Base-by-base conservation (phyloP, 2,329 filamentous ascomycete species). In the Arthrobotrys iridis region DNA sequence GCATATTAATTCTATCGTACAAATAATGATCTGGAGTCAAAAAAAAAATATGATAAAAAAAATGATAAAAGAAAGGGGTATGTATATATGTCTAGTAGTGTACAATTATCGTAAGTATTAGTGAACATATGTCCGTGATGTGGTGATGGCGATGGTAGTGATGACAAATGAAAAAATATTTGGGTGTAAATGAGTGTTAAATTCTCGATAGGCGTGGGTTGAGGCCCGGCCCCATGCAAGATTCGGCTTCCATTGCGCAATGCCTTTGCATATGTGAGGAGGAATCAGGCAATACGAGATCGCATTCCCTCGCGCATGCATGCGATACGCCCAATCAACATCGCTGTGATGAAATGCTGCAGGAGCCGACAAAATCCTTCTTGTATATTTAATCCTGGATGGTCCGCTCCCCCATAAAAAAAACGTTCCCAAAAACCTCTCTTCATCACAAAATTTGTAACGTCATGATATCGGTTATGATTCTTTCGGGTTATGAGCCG, bases 111-210 rank as follows among this genome's bases (percentile, higher is more conserved):
- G 26, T 5, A 30, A 26, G 45, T 28, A 30, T 26, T 10, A 2
- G 41, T 45, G 41, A n/a, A 7, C 45, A 8, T 24, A 13, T 48
- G 4, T 37, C n/a, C 37, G 6, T 40, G 37, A 18, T 45, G 41
- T 8, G 18, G 5, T 20, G 8, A 22, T 28, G n/a, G n/a, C n/a
- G n/a, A n/a, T n/a, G n/a, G 11, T 48, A 13, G 45, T n/a, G n/a
- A n/a, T 48, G 11, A 48, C 45, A 48, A 48, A 48, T 48, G 45
- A 48, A 48, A 48, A 46, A 3, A 13, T n/a, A n/a, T n/a, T 52
- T 35, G 18, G n/a, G 46, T 15, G 13, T 20, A 52, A 52, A 52
- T 18, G 46, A 52, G n/a, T 33, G 46, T 35, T n/a, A n/a, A n/a
- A n/a, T n/a, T n/a, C n/a, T n/a, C n/a, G 28, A 30, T n/a, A 52